Evolutionary conservation across 2,329 filamentous ascomycete species (phyloP).

Genomic region (Phoma herbarum): DNA sequence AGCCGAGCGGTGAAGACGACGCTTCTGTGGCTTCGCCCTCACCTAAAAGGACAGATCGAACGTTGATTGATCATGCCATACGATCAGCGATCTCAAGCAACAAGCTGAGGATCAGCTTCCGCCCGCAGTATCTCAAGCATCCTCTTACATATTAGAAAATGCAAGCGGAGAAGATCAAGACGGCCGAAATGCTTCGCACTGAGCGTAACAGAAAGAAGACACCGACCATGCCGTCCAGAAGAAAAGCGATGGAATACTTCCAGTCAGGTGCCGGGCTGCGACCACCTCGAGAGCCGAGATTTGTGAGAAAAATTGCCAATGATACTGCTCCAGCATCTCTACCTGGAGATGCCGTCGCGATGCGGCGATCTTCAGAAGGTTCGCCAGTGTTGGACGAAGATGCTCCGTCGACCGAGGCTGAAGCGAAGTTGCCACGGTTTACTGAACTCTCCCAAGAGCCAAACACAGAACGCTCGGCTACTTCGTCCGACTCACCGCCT

Average conservation of each 20-base stretch:
- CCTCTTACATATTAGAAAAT: slow-evolving; percentile 13
- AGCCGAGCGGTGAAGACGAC: neutral
- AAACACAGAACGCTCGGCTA: neutral
- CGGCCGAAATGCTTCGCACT: neutral
- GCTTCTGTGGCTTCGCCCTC: neutral
- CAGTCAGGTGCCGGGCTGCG: neutral
- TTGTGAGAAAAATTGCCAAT: neutral
- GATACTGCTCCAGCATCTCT: neutral
- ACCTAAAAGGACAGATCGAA: too few relatives aligned
- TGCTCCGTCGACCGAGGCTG: neutral
- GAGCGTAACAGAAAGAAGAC: neutral
- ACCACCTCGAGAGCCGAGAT: neutral
- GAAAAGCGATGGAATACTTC: neutral
- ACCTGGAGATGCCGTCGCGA: neutral
- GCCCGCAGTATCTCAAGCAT: neutral
- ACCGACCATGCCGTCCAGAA: neutral
- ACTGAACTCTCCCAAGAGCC: neutral
- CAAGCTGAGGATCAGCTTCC: neutral
- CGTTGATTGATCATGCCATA: neutral
- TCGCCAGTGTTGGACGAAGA: neutral
- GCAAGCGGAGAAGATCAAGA: neutral
- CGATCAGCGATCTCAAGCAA: neutral
- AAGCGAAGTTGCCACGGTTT: neutral
- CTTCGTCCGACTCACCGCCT: neutral
- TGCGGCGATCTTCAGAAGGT: neutral